A percentile compares a stretch with the other conserved stretches of the same genome.
phyloP scores from a whole-genome alignment of 345 rosid species.

The Mallotus nudiflorus region DNA sequence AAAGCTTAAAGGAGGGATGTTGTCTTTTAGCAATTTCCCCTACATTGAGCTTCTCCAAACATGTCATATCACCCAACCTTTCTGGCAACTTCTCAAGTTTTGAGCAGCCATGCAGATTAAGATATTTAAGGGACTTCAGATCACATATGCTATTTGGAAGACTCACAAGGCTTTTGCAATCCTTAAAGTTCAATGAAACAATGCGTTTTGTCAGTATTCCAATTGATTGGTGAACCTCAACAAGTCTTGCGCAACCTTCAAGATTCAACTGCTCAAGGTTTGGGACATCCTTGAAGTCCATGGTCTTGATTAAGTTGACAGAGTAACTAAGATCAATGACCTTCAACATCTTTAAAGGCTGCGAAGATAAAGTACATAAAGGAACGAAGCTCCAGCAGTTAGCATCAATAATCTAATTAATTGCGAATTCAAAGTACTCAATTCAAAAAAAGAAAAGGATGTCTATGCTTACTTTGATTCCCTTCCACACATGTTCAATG shows the following conservation, averaged over 20 bases:
- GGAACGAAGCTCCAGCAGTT: neutral
- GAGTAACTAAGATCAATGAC: slow-evolving; percentile 8
- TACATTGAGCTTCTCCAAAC: neutral
- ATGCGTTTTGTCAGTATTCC: neutral
- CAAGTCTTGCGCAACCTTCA: neutral
- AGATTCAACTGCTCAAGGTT: slow-evolving; percentile 5
- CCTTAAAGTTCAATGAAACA: neutral
- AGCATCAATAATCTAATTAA: too few species aligned
- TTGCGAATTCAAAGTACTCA: too few species aligned
- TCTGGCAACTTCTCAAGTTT: slow-evolving; percentile 17
- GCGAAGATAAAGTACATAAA: neutral
- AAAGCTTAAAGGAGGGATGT: neutral
- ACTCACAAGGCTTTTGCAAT: neutral
- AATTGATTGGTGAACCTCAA: slow-evolving; percentile 11
- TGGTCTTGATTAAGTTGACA: neutral
- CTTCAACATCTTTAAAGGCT: slow-evolving; percentile 5
- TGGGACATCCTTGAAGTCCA: neutral
- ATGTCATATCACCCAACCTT: neutral
- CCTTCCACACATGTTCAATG: neutral
- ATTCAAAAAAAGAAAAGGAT: too few species aligned
- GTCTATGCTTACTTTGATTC: neutral
- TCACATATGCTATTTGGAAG: slow-evolving; percentile 10
- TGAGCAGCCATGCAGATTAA: neutral
- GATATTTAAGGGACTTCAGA: neutral
- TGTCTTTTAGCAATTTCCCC: neutral